Evolutionary conservation across 495 filamentous ascomycete genomes (phyloP).

Genomic region (Tricharina praecox): DNA sequence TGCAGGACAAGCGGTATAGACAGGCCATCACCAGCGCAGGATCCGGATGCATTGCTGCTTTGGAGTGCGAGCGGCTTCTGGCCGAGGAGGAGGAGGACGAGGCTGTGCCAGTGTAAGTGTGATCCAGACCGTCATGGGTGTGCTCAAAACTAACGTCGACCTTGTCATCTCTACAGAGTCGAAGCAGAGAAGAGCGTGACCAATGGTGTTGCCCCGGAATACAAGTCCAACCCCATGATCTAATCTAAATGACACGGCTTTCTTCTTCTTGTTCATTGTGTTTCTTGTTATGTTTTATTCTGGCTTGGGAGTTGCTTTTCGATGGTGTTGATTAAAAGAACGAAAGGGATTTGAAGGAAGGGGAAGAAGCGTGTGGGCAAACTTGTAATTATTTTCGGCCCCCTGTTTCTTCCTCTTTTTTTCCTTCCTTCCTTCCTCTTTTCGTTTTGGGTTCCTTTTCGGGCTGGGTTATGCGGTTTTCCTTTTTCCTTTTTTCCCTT

Average conservation of each 20-base stretch:
- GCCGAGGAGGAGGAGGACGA: conserved; percentile 48
- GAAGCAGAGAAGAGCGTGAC: conserved; percentile 32
- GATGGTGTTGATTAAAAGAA: neutral
- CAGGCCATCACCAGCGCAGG: conserved; percentile 96
- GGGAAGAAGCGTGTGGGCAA: too few species aligned
- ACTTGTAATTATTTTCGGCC: too few species aligned
- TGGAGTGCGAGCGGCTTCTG: conserved; percentile 87
- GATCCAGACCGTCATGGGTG: neutral
- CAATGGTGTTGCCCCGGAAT: conserved; percentile 29
- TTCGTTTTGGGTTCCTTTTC: neutral
- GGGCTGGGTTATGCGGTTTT: too few species aligned
- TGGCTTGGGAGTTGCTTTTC: conserved; percentile 1
- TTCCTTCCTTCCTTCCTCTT: neutral
- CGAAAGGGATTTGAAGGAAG: too few species aligned
- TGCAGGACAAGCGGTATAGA: conserved; percentile 95
- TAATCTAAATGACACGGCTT: too few species aligned
- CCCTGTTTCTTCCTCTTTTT: too few species aligned
- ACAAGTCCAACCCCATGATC: conserved; percentile 26
- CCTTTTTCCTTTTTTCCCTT: neutral
- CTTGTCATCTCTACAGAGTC: conserved; percentile 23
- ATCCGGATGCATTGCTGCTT: conserved; percentile 81
- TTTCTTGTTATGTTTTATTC: too few species aligned
- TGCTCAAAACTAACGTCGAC: conserved; percentile 1
- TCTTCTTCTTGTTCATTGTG: neutral
- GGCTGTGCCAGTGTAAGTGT: conserved; percentile 19